A percentile compares a stretch with the other conserved stretches of the same genome.
phyloP scores from a whole-genome alignment of 208 protist species.

The Acanthamoeba royreba region DNA sequence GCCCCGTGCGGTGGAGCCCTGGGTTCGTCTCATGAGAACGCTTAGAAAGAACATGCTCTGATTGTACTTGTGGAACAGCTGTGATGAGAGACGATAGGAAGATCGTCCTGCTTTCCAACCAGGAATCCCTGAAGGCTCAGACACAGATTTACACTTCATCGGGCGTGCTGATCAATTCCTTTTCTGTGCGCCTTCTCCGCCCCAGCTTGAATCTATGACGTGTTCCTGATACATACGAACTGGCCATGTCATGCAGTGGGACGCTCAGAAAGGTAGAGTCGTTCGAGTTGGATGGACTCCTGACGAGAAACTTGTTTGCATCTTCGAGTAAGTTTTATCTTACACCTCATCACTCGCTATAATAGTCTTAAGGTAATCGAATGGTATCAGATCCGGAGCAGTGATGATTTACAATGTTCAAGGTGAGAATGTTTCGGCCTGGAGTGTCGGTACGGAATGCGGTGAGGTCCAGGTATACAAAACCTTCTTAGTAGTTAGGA shows the following conservation, averaged over 20 bases:
- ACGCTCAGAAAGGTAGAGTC: conserved; percentile 45
- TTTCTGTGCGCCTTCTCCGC: background rate
- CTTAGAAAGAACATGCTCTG: no score
- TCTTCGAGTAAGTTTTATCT: conserved; percentile 65
- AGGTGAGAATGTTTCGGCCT: conserved; percentile 37
- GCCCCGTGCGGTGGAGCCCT: conserved; percentile 63
- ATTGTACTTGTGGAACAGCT: no score
- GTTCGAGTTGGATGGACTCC: conserved; percentile 70
- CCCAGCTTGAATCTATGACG: background rate
- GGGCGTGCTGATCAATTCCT: conserved; percentile 5
- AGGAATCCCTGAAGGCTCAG: background rate
- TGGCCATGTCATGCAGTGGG: no score
- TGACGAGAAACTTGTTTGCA: conserved; percentile 62
- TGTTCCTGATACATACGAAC: no score
- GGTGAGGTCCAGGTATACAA: background rate
- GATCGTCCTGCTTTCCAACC: conserved; percentile 39
- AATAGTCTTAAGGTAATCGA: no score
- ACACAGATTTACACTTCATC: conserved; percentile 57
- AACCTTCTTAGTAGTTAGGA: background rate
- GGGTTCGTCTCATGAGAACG: no score
- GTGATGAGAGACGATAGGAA: conserved; percentile 57
- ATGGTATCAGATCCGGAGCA: conserved; percentile 18
- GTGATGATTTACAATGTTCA: conserved; percentile 67
- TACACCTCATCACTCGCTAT: no score
- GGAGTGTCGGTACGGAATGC: background rate